A percentile compares a stretch with the other conserved stretches of the same genome.
Evolutionary conservation across 2,329 filamentous ascomycete genomes (phyloP).

Genomic region (Fusarium equiseti): DNA sequence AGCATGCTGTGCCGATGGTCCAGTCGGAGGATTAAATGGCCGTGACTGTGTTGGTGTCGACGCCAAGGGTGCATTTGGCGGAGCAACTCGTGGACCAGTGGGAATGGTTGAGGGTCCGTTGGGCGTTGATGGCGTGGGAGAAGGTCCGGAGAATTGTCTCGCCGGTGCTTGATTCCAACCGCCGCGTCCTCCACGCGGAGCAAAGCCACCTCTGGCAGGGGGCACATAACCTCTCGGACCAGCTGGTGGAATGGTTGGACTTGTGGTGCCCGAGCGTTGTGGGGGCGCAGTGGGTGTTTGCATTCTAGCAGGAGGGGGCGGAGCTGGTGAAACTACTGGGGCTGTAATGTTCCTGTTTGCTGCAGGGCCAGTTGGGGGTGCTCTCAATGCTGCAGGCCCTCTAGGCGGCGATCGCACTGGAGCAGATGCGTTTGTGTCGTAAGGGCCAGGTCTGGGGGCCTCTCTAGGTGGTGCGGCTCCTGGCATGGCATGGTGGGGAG

Average conservation of each 20-base stretch:
- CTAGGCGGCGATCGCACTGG: slow-evolving; percentile 63
- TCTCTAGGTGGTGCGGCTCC: slow-evolving; percentile 47
- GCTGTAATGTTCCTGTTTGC: slow-evolving; percentile 55
- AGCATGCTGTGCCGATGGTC: slow-evolving; percentile 60
- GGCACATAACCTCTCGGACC: slow-evolving; percentile 67
- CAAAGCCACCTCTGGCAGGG: slow-evolving; percentile 59
- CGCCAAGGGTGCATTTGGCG: slow-evolving; percentile 51
- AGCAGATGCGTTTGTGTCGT: slow-evolving; percentile 46
- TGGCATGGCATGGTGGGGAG: slow-evolving; percentile 49
- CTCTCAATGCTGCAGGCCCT: slow-evolving; percentile 66
- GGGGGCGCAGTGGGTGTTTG: slow-evolving; percentile 52
- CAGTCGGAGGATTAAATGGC: slow-evolving; percentile 69
- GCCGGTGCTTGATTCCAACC: slow-evolving; percentile 56
- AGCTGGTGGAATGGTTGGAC: slow-evolving; percentile 64
- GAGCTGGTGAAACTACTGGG: slow-evolving; percentile 53
- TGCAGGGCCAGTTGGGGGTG: slow-evolving; percentile 60
- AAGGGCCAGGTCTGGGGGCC: slow-evolving; percentile 44
- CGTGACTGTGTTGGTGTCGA: slow-evolving; percentile 57
- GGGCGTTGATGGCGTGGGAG: slow-evolving; percentile 56
- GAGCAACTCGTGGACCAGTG: slow-evolving; percentile 60
- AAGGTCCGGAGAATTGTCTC: slow-evolving; percentile 52
- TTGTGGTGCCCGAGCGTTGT: slow-evolving; percentile 56
- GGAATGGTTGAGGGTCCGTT: slow-evolving; percentile 59
- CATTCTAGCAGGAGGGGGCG: slow-evolving; percentile 51
- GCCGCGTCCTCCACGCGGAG: slow-evolving; percentile 60